A percentile compares a stretch with the other conserved stretches of the same genome.
These are phyloP conservation scores for Cucurbita ficifolia DNA, from an alignment of 306 rosid genomes.

Conservation along the genomic window DNA sequence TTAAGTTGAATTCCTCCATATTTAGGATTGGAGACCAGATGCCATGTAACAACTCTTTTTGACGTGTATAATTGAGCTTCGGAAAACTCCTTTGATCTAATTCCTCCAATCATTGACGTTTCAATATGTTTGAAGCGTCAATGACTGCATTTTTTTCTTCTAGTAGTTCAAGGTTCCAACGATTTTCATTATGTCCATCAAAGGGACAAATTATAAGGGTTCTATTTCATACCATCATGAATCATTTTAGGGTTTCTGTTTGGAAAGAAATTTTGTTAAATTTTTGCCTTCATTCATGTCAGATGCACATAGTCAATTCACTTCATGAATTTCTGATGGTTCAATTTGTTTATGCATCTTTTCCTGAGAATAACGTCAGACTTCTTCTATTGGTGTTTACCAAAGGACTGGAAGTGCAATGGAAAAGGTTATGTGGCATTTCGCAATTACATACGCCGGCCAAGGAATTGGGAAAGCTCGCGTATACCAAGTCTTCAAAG, in stretches of 20 bases:
- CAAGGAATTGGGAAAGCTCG: slow-evolving; percentile 62
- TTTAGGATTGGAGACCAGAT: too few relatives aligned
- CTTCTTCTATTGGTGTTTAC: neutral
- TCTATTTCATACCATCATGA: neutral
- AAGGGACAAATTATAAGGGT: neutral
- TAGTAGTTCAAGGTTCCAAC: neutral
- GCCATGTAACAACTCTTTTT: too few relatives aligned
- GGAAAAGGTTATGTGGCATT: slow-evolving; percentile 83
- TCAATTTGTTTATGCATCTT: neutral
- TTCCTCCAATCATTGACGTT: too few relatives aligned
- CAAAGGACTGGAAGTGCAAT: slow-evolving; percentile 86
- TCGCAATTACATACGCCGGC: slow-evolving; percentile 59
- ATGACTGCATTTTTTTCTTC: neutral
- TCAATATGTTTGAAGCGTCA: too few relatives aligned
- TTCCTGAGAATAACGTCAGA: neutral
- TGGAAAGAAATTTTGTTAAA: neutral
- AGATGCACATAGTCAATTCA: neutral
- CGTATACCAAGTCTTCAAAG: slow-evolving; percentile 48
- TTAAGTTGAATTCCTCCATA: too few relatives aligned
- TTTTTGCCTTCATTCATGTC: neutral
- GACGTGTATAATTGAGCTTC: too few relatives aligned
- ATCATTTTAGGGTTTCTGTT: neutral
- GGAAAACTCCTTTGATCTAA: too few relatives aligned
- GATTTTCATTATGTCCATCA: neutral
- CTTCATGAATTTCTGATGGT: neutral